Conservation (phyloP, 257 asterid genomes). For the Solanum piurae region DNA sequence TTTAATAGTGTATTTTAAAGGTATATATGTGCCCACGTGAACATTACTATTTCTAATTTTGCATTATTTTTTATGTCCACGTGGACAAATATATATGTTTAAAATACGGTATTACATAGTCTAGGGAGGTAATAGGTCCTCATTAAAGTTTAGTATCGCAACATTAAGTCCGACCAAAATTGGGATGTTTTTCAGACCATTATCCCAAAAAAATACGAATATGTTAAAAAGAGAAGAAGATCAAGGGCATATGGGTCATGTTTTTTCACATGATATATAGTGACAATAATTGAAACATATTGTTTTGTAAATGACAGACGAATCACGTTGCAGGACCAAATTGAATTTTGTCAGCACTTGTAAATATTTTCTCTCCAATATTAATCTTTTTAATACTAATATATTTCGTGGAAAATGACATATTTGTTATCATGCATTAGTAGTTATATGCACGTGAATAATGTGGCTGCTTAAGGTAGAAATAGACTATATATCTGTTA, state of each 20-base stretch:
- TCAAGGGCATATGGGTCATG: background rate
- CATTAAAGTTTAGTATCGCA: too few species aligned
- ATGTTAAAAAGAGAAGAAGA: background rate
- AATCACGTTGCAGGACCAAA: conserved; percentile 3
- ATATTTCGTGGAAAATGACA: background rate
- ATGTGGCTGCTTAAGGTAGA: background rate
- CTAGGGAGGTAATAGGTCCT: too few species aligned
- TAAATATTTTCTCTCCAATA: background rate
- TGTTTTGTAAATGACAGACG: background rate
- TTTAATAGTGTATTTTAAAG: too few species aligned
- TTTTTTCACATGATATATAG: conserved; percentile 24
- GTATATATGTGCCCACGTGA: too few species aligned
- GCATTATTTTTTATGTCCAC: too few species aligned
- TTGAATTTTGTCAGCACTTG: background rate
- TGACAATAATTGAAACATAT: background rate
- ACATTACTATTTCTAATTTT: too few species aligned
- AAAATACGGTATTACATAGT: too few species aligned
- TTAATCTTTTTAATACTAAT: background rate
- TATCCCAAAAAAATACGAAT: too few species aligned
- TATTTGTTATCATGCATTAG: background rate
- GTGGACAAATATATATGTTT: too few species aligned
- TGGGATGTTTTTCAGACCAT: too few species aligned
- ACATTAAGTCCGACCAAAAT: too few species aligned
- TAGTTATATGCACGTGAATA: background rate
- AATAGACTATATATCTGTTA: background rate